Conservation (phyloP, 2,329 filamentous ascomycete species). For the Ascochyta fabae region DNA sequence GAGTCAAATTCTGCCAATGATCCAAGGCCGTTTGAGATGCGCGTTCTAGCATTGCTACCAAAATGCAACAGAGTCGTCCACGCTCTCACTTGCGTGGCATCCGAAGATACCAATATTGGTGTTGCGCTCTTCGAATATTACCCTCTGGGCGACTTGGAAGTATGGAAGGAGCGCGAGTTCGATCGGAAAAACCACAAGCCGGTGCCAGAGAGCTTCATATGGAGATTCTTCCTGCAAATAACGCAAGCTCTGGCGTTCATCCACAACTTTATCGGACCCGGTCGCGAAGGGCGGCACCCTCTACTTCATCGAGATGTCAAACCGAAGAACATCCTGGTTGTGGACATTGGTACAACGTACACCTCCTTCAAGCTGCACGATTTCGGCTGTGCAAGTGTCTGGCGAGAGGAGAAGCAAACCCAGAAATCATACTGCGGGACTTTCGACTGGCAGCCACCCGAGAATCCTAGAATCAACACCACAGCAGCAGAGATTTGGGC, state of each 20-base stretch:
- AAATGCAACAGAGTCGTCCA: conserved; percentile 30
- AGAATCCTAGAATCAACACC: conserved; percentile 37
- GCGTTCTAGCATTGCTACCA: conserved; percentile 19
- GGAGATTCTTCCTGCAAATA: conserved; percentile 39
- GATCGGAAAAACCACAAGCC: conserved; percentile 21
- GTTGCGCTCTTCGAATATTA: conserved; percentile 31
- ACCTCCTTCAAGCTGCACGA: conserved; percentile 38
- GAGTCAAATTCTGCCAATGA: not conserved
- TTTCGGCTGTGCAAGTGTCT: conserved; percentile 26
- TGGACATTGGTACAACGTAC: conserved; percentile 30
- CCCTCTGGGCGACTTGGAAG: conserved; percentile 28
- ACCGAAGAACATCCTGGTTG: conserved; percentile 37
- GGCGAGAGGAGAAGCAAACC: conserved; percentile 1
- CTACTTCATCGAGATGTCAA: conserved; percentile 38
- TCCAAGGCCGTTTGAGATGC: conserved; percentile 21
- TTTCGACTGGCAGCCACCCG: conserved; percentile 39
- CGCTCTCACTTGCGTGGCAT: conserved; percentile 11
- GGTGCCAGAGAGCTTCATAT: conserved; percentile 37
- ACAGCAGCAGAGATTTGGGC: conserved; percentile 41
- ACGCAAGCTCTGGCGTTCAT: conserved; percentile 37
- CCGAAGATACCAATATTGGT: conserved; percentile 15
- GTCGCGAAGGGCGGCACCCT: not conserved
- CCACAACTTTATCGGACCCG: conserved; percentile 25
- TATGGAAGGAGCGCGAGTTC: conserved; percentile 27
- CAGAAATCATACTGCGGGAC: conserved; percentile 21